phyloP scores from a whole-genome alignment of 208 protist genomes.

The Trypanosoma platydactyli region DNA sequence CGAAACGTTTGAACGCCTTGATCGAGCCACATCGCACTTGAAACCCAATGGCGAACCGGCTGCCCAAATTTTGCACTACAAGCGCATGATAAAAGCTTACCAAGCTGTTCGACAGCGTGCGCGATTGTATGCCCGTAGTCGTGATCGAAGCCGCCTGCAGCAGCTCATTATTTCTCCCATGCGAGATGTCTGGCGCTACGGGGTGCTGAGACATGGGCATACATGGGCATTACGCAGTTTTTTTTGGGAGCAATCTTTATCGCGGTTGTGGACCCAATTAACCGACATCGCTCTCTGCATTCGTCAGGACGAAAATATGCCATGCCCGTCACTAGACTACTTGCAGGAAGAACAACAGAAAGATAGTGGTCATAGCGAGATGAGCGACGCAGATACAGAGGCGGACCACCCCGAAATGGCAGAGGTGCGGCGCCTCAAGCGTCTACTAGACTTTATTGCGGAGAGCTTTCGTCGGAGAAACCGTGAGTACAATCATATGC shows the following conservation, averaged over 20 bases:
- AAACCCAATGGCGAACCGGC: constrained; percentile 12
- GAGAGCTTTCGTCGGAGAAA: constrained; percentile 39
- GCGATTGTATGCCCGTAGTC: constrained; percentile 66
- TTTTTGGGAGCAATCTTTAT: constrained; percentile 23
- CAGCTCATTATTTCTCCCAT: constrained; percentile 51
- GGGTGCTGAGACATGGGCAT: constrained; percentile 34
- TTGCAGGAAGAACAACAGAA: constrained; percentile 40
- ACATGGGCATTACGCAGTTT: constrained; percentile 7
- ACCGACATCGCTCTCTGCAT: constrained; percentile 37
- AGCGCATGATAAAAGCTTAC: constrained; percentile 61
- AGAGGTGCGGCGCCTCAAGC: constrained; percentile 24
- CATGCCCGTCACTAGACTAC: constrained; percentile 56
- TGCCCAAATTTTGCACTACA: constrained; percentile 40
- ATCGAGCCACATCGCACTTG: constrained; percentile 51
- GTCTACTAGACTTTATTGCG: constrained; percentile 35
- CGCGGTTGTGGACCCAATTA: constrained; percentile 35
- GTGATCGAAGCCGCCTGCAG: constrained; percentile 44
- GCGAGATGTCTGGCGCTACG: constrained; percentile 53
- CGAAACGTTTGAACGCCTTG: constrained; percentile 70
- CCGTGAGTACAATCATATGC: constrained; percentile 51
- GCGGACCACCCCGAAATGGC: neutral
- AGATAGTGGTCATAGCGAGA: neutral
- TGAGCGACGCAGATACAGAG: neutral
- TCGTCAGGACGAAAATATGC: constrained; percentile 62
- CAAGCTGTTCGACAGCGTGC: constrained; percentile 45